Conservation (phyloP, 1,139 yeast species). For the Blastobotrys indianensis region DNA sequence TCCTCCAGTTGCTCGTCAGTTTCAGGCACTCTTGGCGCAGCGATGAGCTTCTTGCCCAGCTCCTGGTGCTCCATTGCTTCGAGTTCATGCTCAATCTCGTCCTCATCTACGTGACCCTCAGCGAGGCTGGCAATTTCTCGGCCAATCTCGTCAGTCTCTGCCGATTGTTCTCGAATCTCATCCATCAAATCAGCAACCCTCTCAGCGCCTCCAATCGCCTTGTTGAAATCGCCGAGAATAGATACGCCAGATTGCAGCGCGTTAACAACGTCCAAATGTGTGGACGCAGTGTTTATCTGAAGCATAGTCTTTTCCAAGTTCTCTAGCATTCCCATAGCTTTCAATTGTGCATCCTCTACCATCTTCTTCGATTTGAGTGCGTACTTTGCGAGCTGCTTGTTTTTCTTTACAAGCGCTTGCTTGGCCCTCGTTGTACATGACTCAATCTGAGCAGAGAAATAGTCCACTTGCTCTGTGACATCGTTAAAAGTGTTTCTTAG, state of each 20-base stretch:
- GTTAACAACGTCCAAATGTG: slow-evolving; percentile 24
- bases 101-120: slow-evolving; percentile 24
- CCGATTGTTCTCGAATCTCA: slow-evolving; percentile 30
- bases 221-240: slow-evolving; percentile 30
- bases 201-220: slow-evolving; percentile 33
- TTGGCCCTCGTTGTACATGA: slow-evolving; percentile 24
- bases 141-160: slow-evolving; percentile 32
- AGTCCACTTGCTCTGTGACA: slow-evolving; percentile 25
- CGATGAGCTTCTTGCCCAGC: slow-evolving; percentile 1
- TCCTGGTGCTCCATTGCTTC: slow-evolving; percentile 19
- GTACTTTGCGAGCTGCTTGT: slow-evolving; percentile 27
- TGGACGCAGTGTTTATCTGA: slow-evolving; percentile 27
- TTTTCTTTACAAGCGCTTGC: slow-evolving; percentile 21
- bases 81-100: slow-evolving; percentile 30
- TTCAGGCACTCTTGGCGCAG: slow-evolving; percentile 7
- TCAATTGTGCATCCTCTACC: slow-evolving; percentile 27
- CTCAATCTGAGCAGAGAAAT: slow-evolving; percentile 22
- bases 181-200: slow-evolving; percentile 35
- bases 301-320: slow-evolving; percentile 32
- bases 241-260: slow-evolving; percentile 31
- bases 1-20: background rate
- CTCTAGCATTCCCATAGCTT: slow-evolving; percentile 27
- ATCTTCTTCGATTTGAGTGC: slow-evolving; percentile 26
- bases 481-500: slow-evolving; percentile 27
- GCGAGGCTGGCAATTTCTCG: slow-evolving; percentile 25